Evolutionary conservation across 2,329 filamentous ascomycete species (phyloP).

Genomic region (Rasamsonia emersonii): DNA sequence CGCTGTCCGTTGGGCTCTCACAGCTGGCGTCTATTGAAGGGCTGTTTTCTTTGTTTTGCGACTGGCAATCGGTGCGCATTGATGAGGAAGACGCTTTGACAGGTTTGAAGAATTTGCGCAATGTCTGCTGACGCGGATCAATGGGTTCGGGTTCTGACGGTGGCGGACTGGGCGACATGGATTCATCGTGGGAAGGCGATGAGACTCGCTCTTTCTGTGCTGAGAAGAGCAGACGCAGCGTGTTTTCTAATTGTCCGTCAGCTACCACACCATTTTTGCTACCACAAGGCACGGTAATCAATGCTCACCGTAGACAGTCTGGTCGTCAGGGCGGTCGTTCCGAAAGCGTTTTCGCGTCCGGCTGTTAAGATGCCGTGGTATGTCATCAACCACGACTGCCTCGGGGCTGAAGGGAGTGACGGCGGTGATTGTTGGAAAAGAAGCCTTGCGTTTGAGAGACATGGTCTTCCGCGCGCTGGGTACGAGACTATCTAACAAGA

Average conservation of each 20-base stretch:
- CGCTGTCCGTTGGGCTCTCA: constrained; percentile 12
- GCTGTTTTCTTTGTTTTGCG: constrained; percentile 13
- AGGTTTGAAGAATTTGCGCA: constrained; percentile 32
- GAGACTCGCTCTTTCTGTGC: constrained; percentile 26
- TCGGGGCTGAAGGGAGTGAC: constrained; percentile 27
- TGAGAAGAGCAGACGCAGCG: constrained; percentile 33
- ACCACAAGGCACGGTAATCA: neutral
- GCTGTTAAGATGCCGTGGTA: constrained; percentile 40
- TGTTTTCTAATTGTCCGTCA: constrained; percentile 28
- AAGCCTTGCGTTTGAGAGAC: constrained; percentile 53
- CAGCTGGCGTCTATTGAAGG: constrained; percentile 10
- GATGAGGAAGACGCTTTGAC: constrained; percentile 12
- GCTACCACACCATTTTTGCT: constrained; percentile 2
- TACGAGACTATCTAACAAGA: neutral
- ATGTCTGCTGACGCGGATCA: constrained; percentile 33
- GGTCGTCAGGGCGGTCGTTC: constrained; percentile 50
- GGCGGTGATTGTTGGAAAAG: constrained; percentile 36
- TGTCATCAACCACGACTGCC: constrained; percentile 22
- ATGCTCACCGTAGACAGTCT: constrained; percentile 44
- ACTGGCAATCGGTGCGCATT: constrained; percentile 12
- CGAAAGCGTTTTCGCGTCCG: constrained; percentile 52
- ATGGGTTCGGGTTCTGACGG: constrained; percentile 17
- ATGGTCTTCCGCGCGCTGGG: constrained; percentile 29
- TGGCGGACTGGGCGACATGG: constrained; percentile 17
- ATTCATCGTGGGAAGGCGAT: constrained; percentile 14